phyloP scores from a whole-genome alignment of 176 grass and related monocot genomes.

The Oryza australiensis region DNA sequence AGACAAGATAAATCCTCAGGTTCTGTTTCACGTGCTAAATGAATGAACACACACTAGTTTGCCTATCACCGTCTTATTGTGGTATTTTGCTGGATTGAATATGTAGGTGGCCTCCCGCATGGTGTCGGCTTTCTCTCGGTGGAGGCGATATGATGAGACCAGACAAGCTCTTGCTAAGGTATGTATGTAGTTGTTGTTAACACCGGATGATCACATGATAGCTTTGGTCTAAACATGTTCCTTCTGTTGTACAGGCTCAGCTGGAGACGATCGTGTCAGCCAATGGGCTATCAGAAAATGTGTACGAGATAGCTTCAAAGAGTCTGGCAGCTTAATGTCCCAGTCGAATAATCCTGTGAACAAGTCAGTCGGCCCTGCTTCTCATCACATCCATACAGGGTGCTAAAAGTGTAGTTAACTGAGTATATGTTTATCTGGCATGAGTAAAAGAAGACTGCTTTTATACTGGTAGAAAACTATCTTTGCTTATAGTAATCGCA shows the following conservation, averaged over 20 bases:
- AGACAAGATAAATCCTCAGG: constrained; percentile 98
- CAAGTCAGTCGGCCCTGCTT: background rate
- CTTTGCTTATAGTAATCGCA: background rate
- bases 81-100: constrained; percentile 19
- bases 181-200: background rate
- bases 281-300: constrained; percentile 94
- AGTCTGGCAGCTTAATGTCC: constrained; percentile 71
- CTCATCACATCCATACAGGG: background rate
- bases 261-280: constrained; percentile 89
- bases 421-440: constrained; percentile 17
- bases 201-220: background rate
- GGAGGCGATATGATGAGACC: constrained; percentile 77
- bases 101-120: constrained; percentile 89
- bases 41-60: background rate
- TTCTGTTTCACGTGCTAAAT: constrained; percentile 1
- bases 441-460: background rate
- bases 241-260: constrained; percentile 64
- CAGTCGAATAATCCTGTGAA: background rate
- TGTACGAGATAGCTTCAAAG: constrained; percentile 90
- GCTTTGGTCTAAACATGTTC: background rate
- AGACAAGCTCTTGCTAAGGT: constrained; percentile 93
- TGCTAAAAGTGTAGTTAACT: background rate
- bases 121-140: constrained; percentile 91
- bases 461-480: background rate
- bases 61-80: background rate